These are phyloP conservation scores for Hyparrhenia diplandra DNA, from an alignment of 176 grass and related monocot genomes.

Conservation along the genomic window DNA sequence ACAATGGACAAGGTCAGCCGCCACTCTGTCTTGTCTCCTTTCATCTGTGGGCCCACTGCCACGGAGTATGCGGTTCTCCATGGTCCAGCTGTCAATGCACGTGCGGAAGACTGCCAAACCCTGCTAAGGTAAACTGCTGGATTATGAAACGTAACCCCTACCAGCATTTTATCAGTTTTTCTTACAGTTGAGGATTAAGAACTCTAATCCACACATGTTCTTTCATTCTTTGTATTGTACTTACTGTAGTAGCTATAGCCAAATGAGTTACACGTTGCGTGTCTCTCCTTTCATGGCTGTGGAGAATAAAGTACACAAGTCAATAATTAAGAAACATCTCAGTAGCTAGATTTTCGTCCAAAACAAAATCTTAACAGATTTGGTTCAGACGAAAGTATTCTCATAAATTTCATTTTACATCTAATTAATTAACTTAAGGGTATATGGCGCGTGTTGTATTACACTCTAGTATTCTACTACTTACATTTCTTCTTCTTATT, in stretches of 20 bases:
- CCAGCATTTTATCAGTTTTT: neutral
- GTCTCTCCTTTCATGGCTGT: neutral
- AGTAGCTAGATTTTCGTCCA: neutral
- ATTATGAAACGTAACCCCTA: neutral
- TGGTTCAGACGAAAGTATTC: neutral
- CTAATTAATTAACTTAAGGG: neutral
- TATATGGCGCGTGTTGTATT: neutral
- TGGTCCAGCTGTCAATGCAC: constrained; percentile 16
- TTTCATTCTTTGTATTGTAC: neutral
- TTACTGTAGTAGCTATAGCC: neutral
- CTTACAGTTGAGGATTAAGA: neutral
- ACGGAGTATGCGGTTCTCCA: neutral
- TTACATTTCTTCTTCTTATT: neutral
- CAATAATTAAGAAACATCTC: neutral
- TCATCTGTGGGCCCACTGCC: neutral
- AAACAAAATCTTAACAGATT: neutral
- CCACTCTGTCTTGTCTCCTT: neutral
- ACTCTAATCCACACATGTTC: neutral
- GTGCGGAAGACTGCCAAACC: neutral
- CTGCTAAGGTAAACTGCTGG: neutral
- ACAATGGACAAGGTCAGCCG: neutral
- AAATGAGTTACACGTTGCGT: neutral
- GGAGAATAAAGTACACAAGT: neutral
- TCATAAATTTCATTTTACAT: neutral
- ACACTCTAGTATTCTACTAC: neutral